Evolutionary conservation across 2,329 filamentous ascomycete genomes (phyloP).

Genomic region (Lojkania enalia): DNA sequence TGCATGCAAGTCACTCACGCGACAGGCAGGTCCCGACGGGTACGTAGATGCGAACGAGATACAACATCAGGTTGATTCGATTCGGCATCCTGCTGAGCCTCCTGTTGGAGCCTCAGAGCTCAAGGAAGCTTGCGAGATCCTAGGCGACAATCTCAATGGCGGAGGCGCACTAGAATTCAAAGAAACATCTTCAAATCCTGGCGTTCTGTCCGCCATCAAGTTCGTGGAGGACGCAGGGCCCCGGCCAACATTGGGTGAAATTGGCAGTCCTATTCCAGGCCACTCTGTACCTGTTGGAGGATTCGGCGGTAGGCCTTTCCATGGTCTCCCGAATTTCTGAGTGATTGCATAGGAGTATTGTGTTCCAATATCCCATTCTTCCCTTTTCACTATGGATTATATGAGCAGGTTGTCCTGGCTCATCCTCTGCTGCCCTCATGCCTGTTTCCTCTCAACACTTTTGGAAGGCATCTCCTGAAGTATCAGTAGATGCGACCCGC

Average conservation of each 20-base stretch:
- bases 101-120: slow-evolving; percentile 68
- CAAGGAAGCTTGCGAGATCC: slow-evolving; percentile 84
- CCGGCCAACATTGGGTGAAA: slow-evolving; percentile 48
- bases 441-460: neutral
- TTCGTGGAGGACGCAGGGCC: slow-evolving; percentile 43
- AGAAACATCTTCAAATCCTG: slow-evolving; percentile 49
- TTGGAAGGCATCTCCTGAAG: slow-evolving; percentile 1
- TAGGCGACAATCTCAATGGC: slow-evolving; percentile 78
- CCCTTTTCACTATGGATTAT: slow-evolving; percentile 13
- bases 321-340: slow-evolving; percentile 37
- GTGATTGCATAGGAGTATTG: neutral
- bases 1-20: slow-evolving; percentile 69
- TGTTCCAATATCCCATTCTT: slow-evolving; percentile 19
- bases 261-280: slow-evolving; percentile 51
- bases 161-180: slow-evolving; percentile 82
- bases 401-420: neutral
- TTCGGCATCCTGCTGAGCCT: slow-evolving; percentile 62
- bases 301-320: slow-evolving; percentile 38
- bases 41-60: slow-evolving; percentile 71
- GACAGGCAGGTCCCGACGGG: slow-evolving; percentile 56
- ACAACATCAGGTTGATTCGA: slow-evolving; percentile 65
- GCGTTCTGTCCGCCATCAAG: slow-evolving; percentile 46
- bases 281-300: slow-evolving; percentile 44
- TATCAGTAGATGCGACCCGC: slow-evolving; percentile 2
- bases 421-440: neutral